Evolutionary conservation across 352 stramenopile species (phyloP).

Genomic region (Phytophthora quininea): DNA sequence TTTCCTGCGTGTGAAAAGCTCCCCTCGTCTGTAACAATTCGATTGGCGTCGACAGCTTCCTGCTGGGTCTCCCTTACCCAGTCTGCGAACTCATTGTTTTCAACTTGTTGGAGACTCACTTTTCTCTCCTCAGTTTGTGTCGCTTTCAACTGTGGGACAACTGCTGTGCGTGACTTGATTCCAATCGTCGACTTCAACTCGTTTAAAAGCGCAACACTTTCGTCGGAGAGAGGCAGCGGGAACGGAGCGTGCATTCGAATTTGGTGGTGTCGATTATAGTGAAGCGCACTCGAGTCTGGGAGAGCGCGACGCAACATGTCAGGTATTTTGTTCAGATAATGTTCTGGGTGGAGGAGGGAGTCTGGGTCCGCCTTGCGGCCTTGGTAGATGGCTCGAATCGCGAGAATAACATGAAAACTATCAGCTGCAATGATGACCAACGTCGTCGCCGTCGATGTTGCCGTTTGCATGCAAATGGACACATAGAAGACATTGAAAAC

Average conservation of each 20-base stretch:
- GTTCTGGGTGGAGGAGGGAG: neutral
- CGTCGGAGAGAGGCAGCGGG: neutral
- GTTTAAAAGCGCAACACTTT: neutral
- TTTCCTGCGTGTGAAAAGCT: neutral
- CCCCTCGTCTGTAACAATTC: neutral
- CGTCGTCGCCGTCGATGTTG: neutral
- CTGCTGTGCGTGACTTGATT: neutral
- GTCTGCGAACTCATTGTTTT: neutral
- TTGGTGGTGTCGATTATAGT: neutral
- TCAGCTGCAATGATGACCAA: neutral
- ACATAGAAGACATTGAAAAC: conserved; percentile 34
- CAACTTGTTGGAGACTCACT: neutral
- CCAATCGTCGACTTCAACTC: neutral
- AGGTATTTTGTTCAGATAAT: neutral
- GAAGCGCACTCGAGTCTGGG: neutral
- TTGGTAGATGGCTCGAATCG: neutral
- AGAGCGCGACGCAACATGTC: neutral
- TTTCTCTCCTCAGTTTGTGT: neutral
- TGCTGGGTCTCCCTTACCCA: too few species aligned
- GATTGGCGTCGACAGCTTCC: too few species aligned
- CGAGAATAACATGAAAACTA: neutral
- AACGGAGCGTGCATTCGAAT: neutral
- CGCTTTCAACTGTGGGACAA: neutral
- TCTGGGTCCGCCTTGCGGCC: neutral
- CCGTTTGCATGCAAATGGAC: conserved; percentile 28